Evolutionary conservation across 352 stramenopile genomes (phyloP).

Genomic region (Globisporangium parvum): DNA sequence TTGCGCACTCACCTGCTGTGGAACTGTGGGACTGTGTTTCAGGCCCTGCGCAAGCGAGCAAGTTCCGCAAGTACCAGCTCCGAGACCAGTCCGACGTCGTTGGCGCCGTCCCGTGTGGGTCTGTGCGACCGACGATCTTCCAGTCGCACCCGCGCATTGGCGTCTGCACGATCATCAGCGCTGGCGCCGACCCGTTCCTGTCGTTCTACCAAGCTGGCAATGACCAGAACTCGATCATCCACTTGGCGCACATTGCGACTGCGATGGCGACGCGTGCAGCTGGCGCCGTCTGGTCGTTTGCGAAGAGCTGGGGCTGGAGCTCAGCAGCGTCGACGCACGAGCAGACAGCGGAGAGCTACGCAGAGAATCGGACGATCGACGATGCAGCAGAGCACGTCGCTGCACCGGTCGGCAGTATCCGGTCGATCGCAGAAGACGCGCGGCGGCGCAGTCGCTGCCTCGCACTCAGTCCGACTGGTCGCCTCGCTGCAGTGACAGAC

Average conservation of each 20-base stretch:
- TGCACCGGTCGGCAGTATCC: slow-evolving; percentile 45
- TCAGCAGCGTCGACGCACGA: not conserved
- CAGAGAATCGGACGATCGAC: slow-evolving; percentile 30
- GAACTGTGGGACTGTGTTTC: not conserved
- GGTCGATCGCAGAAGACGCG: slow-evolving; percentile 53
- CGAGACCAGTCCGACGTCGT: slow-evolving; percentile 64
- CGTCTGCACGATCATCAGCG: slow-evolving; percentile 65
- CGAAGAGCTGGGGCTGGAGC: slow-evolving; percentile 75
- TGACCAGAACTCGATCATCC: slow-evolving; percentile 84
- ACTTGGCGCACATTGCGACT: slow-evolving; percentile 79
- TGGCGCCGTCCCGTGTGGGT: slow-evolving; percentile 52
- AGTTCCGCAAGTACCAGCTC: slow-evolving; percentile 77
- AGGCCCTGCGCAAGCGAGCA: slow-evolving; percentile 61
- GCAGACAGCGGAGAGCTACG: slow-evolving; percentile 1
- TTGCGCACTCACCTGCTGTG: too few relatives aligned
- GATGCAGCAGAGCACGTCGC: slow-evolving; percentile 64
- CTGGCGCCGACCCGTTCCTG: slow-evolving; percentile 59
- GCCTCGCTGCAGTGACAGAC: slow-evolving; percentile 64
- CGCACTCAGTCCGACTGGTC: slow-evolving; percentile 62
- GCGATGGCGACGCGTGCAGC: slow-evolving; percentile 70
- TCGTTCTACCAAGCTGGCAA: slow-evolving; percentile 82
- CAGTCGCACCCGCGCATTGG: slow-evolving; percentile 73
- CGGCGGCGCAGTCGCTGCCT: slow-evolving; percentile 52
- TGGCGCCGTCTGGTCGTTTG: slow-evolving; percentile 78
- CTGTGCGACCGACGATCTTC: slow-evolving; percentile 70